A percentile compares a stretch with the other conserved stretches of the same genome.
phyloP scores from a whole-genome alignment of 1,139 yeast genomes.

The Candida pseudocylindracea region DNA sequence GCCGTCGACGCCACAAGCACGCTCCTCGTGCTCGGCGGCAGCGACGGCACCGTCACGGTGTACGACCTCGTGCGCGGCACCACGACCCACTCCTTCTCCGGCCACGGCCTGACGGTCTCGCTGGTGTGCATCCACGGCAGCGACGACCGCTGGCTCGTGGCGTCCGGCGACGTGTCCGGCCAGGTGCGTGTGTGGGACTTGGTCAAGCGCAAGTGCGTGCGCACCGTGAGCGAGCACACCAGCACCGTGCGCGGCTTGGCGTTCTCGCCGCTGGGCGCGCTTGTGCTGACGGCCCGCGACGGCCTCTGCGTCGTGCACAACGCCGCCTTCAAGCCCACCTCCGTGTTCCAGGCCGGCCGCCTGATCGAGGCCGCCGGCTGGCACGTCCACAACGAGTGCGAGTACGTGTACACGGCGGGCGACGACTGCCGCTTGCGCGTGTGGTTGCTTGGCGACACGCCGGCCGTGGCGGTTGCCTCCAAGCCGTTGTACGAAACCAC shows the following conservation, averaged over 20 bases:
- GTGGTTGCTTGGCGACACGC: constrained; percentile 22
- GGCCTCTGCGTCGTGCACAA: constrained; percentile 48
- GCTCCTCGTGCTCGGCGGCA: constrained; percentile 80
- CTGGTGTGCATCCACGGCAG: constrained; percentile 59
- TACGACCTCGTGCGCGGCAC: constrained; percentile 85
- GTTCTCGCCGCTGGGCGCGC: constrained; percentile 27
- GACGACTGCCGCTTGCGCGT: constrained; percentile 42
- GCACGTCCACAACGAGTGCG: background rate
- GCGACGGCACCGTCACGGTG: constrained; percentile 81
- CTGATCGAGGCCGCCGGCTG: constrained; percentile 61
- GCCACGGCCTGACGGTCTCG: constrained; percentile 87
- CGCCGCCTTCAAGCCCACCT: constrained; percentile 21
- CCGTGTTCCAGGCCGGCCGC: constrained; percentile 53
- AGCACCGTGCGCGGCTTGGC: constrained; percentile 78
- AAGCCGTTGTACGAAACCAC: constrained; percentile 26
- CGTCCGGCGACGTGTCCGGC: constrained; percentile 81
- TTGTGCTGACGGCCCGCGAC: constrained; percentile 68
- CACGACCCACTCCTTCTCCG: constrained; percentile 75
- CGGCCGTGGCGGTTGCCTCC: constrained; percentile 21
- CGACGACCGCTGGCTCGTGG: constrained; percentile 53
- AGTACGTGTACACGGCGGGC: constrained; percentile 67
- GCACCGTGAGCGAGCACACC: constrained; percentile 50
- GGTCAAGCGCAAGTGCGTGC: constrained; percentile 48
- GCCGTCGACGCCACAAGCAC: constrained; percentile 65
- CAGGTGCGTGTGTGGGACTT: constrained; percentile 78